Evolutionary conservation across 1,284 basidiomycete species (phyloP), one percentile per base, ranked within the genome.

Genomic region (Ganoderma boninense): DNA sequence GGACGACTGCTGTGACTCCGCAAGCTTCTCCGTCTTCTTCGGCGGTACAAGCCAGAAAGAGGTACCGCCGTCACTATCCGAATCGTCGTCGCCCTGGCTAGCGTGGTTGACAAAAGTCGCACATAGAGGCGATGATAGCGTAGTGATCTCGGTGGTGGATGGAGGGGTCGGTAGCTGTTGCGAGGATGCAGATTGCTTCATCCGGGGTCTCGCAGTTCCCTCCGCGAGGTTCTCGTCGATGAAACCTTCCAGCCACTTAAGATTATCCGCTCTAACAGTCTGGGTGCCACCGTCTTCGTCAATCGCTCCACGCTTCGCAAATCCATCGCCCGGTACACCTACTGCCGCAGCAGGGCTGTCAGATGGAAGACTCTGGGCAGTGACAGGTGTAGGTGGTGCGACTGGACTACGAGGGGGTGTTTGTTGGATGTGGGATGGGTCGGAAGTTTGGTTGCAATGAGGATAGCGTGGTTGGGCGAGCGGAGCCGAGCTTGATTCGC

Each of bases 361-460:
- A 6, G 63, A 62, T 11, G 64, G 32, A 52, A 65, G 60, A 57
- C 44, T 67, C 32, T 62, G 49, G 32, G n/a, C 66, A 26, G 65
- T 23, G n/a, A 56, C 46, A 35, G 54, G 38, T 1, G 40, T 49
- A 11, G 66, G 64, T 1, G 70, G 49, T 69, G 85, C 88, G 65
- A 86, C 81, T 11, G 91, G 91, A 65, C 90, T 91, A 38, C 85
- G 86, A 64, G 89, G 88, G 46, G 89, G 87, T 1, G 87, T 75
- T 13, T 74, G 76, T n/a, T 70, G 72, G 18, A 44, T 56, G 64
- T 69, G 68, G 4, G 66, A 65, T 0, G 64, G 65, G 59, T 74
- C 73, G 16, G 73, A 72, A 42, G 68, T 62, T 64, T 72, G 71
- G 23, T 71, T 71, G 42, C 71, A 74, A 42, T 74, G 73, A 32